Evolutionary conservation across 805 yeast genomes (phyloP).

Genomic region (Sugiyamaella lignohabitans): DNA sequence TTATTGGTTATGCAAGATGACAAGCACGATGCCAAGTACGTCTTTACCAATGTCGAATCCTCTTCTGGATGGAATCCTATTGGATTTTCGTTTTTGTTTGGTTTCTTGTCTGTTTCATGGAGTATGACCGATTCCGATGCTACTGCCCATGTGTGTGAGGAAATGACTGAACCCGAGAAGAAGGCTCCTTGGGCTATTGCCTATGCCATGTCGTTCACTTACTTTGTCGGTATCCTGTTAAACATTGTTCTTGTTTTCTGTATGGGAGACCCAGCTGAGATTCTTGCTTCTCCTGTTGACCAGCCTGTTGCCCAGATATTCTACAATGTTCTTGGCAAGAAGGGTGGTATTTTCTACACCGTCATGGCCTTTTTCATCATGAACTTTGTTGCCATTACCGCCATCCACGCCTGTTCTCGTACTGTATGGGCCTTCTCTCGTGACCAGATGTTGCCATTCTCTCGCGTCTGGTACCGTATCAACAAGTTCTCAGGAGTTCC

Average conservation of each 20-base stretch:
- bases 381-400: constrained; percentile 59
- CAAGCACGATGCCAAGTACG: constrained; percentile 20
- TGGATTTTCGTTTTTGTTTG: constrained; percentile 64
- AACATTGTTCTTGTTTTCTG: constrained; percentile 66
- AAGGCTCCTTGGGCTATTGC: constrained; percentile 71
- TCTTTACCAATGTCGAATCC: constrained; percentile 29
- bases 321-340: constrained; percentile 40
- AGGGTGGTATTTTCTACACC: constrained; percentile 21
- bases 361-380: constrained; percentile 65
- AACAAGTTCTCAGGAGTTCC: constrained; percentile 56
- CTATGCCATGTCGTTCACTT: constrained; percentile 55
- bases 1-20: constrained; percentile 18
- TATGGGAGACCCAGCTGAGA: constrained; percentile 60
- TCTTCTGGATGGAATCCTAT: constrained; percentile 55
- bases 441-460: constrained; percentile 70
- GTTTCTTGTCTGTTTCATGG: constrained; percentile 71
- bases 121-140: constrained; percentile 80
- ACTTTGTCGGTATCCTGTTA: constrained; percentile 64
- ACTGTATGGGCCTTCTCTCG: constrained; percentile 74
- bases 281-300: constrained; percentile 72
- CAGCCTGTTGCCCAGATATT: constrained; percentile 69
- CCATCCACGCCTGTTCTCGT: constrained; percentile 76
- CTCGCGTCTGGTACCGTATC: constrained; percentile 58
- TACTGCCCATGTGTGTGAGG: constrained; percentile 76
- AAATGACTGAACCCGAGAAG: constrained; percentile 66